Evolutionary conservation across 306 rosid species (phyloP).

Genomic region (Alnus glutinosa): DNA sequence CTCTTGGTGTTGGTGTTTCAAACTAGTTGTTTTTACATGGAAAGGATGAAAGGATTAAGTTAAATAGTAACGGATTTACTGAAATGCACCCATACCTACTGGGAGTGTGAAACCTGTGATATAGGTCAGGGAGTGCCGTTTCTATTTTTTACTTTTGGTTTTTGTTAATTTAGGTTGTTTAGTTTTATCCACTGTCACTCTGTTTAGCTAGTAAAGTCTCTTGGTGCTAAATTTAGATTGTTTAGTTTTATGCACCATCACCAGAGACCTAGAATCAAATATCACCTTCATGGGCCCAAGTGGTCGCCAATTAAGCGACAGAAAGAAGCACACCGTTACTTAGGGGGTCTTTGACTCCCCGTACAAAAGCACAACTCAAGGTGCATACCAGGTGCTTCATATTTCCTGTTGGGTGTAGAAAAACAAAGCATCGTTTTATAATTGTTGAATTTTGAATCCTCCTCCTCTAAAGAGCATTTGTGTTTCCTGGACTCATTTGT

Average conservation of each 20-base stretch:
- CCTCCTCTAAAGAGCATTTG: neutral
- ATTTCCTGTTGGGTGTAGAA: neutral
- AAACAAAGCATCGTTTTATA: neutral
- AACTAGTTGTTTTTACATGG: neutral
- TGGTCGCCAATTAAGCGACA: neutral
- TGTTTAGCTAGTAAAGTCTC: neutral
- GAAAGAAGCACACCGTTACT: neutral
- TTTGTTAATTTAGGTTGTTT: neutral
- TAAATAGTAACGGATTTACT: neutral
- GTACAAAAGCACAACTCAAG: neutral
- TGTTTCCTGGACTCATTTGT: neutral
- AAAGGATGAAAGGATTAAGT: neutral
- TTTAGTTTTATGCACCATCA: too few species aligned
- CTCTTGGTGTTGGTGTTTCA: constrained; percentile 23
- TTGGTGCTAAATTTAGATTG: neutral
- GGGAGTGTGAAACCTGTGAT: neutral
- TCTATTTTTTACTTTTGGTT: neutral
- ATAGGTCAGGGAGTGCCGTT: neutral
- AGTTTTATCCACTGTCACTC: neutral
- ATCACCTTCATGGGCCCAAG: neutral
- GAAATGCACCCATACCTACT: neutral
- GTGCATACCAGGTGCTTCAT: neutral
- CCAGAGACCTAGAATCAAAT: neutral
- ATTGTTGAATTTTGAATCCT: neutral
- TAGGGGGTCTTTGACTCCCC: neutral